These are phyloP conservation scores for Monosporascus sp. DNA, from an alignment of 2,329 filamentous ascomycete species.

Conservation along the genomic window DNA sequence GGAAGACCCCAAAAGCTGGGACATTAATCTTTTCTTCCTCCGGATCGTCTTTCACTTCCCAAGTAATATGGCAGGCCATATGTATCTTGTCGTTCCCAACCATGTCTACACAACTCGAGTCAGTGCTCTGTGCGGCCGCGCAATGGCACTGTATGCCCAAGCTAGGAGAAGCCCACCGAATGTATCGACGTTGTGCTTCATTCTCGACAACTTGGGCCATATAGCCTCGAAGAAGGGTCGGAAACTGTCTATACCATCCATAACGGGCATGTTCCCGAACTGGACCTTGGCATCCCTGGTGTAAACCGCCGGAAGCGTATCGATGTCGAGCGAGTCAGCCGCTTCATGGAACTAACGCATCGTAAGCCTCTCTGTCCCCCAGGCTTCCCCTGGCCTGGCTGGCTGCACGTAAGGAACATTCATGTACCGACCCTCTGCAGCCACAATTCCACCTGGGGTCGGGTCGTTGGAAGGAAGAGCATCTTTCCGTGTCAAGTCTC, in stretches of 20 bases:
- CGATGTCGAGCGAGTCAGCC: slow-evolving; percentile 14
- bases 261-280: slow-evolving; percentile 15
- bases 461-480: not conserved
- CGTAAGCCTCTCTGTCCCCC: not conserved
- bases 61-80: slow-evolving; percentile 17
- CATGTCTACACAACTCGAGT: slow-evolving; percentile 7
- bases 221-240: slow-evolving; percentile 6
- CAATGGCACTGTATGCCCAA: not conserved
- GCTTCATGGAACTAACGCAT: slow-evolving; percentile 10
- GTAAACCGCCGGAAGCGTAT: slow-evolving; percentile 10
- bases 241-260: slow-evolving; percentile 12
- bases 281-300: slow-evolving; percentile 12
- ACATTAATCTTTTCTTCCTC: slow-evolving; percentile 13
- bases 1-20: slow-evolving; percentile 12
- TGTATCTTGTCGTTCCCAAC: slow-evolving; percentile 16
- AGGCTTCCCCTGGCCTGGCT: not conserved
- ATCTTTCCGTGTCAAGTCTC: not conserved
- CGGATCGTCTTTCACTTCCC: slow-evolving; percentile 17
- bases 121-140: too few relatives aligned
- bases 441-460: not conserved
- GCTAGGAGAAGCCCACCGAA: slow-evolving; percentile 9
- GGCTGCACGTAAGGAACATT: not conserved
- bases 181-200: slow-evolving; percentile 15
- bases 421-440: not conserved
- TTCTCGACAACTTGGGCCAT: slow-evolving; percentile 13